phyloP scores from a whole-genome alignment of 2,329 filamentous ascomycete species.

The Metarhizium rileyi region DNA sequence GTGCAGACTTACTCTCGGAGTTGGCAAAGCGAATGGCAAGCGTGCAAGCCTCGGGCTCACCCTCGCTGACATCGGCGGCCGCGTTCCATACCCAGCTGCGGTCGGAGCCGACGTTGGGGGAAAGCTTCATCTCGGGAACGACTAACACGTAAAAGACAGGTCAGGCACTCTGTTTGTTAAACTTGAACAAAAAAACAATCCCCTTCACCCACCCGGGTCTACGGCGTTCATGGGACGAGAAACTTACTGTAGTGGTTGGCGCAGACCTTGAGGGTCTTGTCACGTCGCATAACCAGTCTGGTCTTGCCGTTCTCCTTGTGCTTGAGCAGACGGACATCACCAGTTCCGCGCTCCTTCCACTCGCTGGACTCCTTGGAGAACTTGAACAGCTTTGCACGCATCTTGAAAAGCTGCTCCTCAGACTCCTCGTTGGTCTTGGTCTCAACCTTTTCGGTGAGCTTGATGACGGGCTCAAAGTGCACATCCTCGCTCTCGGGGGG shows the following conservation, averaged over 20 bases:
- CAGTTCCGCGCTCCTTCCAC: slow-evolving; percentile 99
- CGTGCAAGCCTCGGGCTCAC: slow-evolving; percentile 90
- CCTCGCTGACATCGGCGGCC: slow-evolving; percentile 94
- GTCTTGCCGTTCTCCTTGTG: slow-evolving; percentile 99
- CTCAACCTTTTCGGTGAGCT: slow-evolving; percentile 92
- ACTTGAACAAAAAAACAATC: too few species aligned
- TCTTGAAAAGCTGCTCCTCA: slow-evolving; percentile 97
- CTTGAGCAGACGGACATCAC: slow-evolving; percentile 92
- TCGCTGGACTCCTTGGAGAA: slow-evolving; percentile 86
- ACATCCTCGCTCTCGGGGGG: slow-evolving; percentile 83
- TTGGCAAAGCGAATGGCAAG: slow-evolving; percentile 97
- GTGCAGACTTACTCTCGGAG: slow-evolving; percentile 68
- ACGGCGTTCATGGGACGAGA: not conserved
- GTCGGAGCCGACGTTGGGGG: slow-evolving; percentile 94
- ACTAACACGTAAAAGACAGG: slow-evolving; percentile 40
- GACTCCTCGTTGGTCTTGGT: slow-evolving; percentile 97
- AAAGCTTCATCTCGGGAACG: slow-evolving; percentile 97
- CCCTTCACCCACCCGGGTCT: not conserved
- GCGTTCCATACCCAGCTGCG: slow-evolving; percentile 99
- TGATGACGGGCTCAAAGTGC: slow-evolving; percentile 94
- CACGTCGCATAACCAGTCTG: slow-evolving; percentile 92
- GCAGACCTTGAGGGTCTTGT: slow-evolving; percentile 99
- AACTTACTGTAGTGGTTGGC: slow-evolving; percentile 96
- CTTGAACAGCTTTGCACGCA: slow-evolving; percentile 99
- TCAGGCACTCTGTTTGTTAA: not conserved